Conservation (phyloP, 2,329 filamentous ascomycete genomes). For the Penicillium griseofulvum region DNA sequence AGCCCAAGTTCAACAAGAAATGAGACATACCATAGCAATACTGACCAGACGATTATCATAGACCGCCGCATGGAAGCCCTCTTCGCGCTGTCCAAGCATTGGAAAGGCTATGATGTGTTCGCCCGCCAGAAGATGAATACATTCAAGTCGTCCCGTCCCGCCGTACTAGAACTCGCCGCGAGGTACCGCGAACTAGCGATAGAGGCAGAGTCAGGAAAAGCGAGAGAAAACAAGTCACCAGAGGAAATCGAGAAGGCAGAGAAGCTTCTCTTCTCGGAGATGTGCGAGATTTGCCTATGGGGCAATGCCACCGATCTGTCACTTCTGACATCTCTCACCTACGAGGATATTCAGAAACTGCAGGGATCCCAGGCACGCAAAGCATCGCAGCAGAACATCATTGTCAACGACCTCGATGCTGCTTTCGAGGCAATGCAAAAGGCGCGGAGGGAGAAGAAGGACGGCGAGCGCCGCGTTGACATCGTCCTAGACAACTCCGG, state of each 20-base stretch:
- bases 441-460: conserved; percentile 57
- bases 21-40: neutral
- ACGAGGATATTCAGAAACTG: conserved; percentile 95
- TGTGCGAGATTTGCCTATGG: conserved; percentile 97
- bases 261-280: conserved; percentile 78
- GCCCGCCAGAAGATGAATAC: conserved; percentile 85
- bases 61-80: conserved; percentile 72
- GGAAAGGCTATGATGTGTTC: conserved; percentile 90
- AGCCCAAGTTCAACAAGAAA: neutral
- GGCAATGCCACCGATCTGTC: conserved; percentile 95
- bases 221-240: conserved; percentile 31
- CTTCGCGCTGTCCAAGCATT: conserved; percentile 74
- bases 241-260: conserved; percentile 65
- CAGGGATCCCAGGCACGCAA: conserved; percentile 87
- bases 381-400: conserved; percentile 82
- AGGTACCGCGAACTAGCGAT: conserved; percentile 71
- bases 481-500: conserved; percentile 96
- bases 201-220: conserved; percentile 60
- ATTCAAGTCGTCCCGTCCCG: conserved; percentile 86
- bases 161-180: conserved; percentile 76
- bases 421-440: conserved; percentile 55
- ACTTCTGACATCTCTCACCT: conserved; percentile 81
- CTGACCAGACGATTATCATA: conserved; percentile 28
- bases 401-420: conserved; percentile 76
- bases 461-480: conserved; percentile 72